Base-by-base conservation (phyloP, 2,329 filamentous ascomycete species). In the Incumbomyces delicatus region DNA sequence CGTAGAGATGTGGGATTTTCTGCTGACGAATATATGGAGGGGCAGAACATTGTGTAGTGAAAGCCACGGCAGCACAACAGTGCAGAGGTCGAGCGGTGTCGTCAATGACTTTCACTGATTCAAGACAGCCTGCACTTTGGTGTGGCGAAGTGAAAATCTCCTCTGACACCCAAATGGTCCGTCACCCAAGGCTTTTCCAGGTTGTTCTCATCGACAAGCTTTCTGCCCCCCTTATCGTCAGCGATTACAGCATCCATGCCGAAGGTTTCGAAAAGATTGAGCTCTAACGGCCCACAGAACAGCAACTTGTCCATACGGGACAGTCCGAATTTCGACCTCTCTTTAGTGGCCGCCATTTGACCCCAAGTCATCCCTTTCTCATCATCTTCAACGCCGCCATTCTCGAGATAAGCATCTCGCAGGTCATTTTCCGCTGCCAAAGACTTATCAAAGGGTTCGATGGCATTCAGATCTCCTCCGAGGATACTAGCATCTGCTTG, bases 391-490 rank as follows among this genome's bases (percentile, higher is more conserved):
- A 61, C 44, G 0, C 74, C 75, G 0, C 75, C 75, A 2, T 68
- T 63, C 47, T 69, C 66, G 2, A 80, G 63, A 51, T 71, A 80
- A 0, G 73, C 70, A 53, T 80, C 77, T 30, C 66, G 63, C 2
- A 80, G 67, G 0, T 57, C 52, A 46, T 76, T 74, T 0, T 75
- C 69, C 0, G 55, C 53, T 44, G 74, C 73, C 7, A 77, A 57
- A 1, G 62, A 66, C 7, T 58, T 56, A 55, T 80, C 76, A 45
- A 76, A 77, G 0, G 66, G 66, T 50, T 78, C 66, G 29, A 79
- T 77, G 17, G 76, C 75, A 50, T 80, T 80, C 36, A 78, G 66
- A 55, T 80, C 76, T 0, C 77, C 77, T 0, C 72, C 74, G 2
- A 74, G 54, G 1, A 78, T 46, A 1, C 66, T 69, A 1, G 65